Conservation (phyloP, 2,329 filamentous ascomycete genomes). For the Cladosporium sp. region DNA sequence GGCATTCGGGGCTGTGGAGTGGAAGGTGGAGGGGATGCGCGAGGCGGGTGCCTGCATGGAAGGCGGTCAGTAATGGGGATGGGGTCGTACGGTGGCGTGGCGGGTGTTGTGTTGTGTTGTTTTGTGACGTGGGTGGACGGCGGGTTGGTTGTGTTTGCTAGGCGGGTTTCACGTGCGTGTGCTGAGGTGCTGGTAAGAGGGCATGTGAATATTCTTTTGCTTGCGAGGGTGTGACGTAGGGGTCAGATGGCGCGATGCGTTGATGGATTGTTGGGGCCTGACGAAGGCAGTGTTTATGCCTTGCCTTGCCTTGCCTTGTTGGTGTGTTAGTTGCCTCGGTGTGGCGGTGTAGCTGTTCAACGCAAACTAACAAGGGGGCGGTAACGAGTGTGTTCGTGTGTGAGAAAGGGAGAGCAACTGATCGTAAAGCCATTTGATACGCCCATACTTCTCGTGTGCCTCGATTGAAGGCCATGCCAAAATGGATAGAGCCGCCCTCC, state of each 20-base stretch:
- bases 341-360: too few species aligned
- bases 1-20: conserved; percentile 4
- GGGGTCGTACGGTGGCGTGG: too few species aligned
- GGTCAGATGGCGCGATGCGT: background rate
- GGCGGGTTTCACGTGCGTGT: background rate
- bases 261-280: background rate
- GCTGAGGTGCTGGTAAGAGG: background rate
- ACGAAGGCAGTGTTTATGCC: background rate
- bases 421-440: too few species aligned
- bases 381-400: too few species aligned
- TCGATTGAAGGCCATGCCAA: too few species aligned
- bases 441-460: too few species aligned
- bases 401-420: too few species aligned
- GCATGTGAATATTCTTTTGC: background rate
- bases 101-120: background rate
- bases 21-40: background rate
- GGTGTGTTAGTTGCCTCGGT: too few species aligned
- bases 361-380: too few species aligned
- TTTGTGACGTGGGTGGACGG: background rate
- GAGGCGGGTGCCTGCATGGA: background rate
- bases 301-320: too few species aligned
- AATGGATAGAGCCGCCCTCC: too few species aligned
- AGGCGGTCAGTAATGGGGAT: background rate
- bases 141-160: background rate
- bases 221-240: background rate